Conservation (phyloP, 495 filamentous ascomycete species). For the Articulospora tetracladia region DNA sequence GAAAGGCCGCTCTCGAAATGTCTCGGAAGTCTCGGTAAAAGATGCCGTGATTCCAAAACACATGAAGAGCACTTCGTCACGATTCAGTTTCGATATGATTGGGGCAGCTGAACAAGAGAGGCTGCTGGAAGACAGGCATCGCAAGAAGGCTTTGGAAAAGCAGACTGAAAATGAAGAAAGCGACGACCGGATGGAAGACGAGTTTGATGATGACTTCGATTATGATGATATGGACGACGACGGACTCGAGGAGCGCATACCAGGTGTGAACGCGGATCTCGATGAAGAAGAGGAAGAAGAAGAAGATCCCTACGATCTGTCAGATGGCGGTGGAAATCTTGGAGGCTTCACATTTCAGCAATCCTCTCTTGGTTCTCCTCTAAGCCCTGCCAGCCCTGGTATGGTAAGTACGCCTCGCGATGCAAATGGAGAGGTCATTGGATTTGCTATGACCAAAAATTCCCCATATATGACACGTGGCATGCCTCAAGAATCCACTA, state of each 20-base stretch:
- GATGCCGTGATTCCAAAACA: conserved; percentile 55
- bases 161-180: conserved; percentile 34
- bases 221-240: conserved; percentile 68
- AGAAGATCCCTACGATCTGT: conserved; percentile 14
- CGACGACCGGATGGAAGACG: conserved; percentile 50
- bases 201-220: conserved; percentile 65
- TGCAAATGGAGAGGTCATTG: conserved; percentile 42
- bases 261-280: conserved; percentile 66
- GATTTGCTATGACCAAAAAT: conserved; percentile 42
- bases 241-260: conserved; percentile 71
- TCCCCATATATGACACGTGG: conserved; percentile 15
- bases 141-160: conserved; percentile 61
- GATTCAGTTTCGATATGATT: conserved; percentile 94
- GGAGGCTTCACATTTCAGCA: conserved; percentile 51
- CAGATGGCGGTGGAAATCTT: conserved; percentile 31
- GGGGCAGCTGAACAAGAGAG: conserved; percentile 77
- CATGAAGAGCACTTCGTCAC: conserved; percentile 80
- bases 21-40: conserved; percentile 43
- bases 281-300: conserved; percentile 46
- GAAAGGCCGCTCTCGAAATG: conserved; percentile 35
- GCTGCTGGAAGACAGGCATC: conserved; percentile 80
- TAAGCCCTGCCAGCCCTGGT: conserved; percentile 43
- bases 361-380: conserved; percentile 41
- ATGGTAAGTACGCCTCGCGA: conserved; percentile 51
- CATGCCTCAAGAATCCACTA: not conserved